These are phyloP conservation scores for Paraphoma chrysanthemicola DNA, from an alignment of 2,329 filamentous ascomycete species.

Conservation along the genomic window DNA sequence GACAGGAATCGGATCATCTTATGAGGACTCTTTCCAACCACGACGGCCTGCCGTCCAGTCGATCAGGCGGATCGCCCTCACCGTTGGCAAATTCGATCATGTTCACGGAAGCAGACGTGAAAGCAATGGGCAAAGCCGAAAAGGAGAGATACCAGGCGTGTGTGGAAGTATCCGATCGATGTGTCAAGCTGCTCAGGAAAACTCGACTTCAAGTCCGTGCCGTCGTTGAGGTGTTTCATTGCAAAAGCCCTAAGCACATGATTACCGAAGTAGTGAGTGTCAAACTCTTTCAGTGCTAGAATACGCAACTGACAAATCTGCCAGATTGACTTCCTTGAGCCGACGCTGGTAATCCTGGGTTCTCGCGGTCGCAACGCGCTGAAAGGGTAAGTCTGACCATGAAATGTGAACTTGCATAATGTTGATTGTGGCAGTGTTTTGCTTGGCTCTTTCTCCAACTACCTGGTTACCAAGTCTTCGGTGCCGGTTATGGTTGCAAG, in stretches of 20 bases:
- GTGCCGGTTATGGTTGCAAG: slow-evolving; percentile 98
- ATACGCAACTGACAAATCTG: slow-evolving; percentile 28
- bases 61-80: slow-evolving; percentile 40
- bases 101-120: slow-evolving; percentile 45
- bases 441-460: slow-evolving; percentile 95
- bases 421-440: slow-evolving; percentile 71
- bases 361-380: slow-evolving; percentile 89
- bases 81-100: slow-evolving; percentile 45
- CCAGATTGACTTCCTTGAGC: slow-evolving; percentile 85
- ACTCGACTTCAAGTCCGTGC: slow-evolving; percentile 91
- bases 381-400: slow-evolving; percentile 74
- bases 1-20: slow-evolving; percentile 73
- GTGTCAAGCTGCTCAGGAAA: slow-evolving; percentile 86
- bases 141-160: slow-evolving; percentile 81
- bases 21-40: slow-evolving; percentile 68
- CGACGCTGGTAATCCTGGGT: slow-evolving; percentile 91
- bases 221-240: slow-evolving; percentile 95
- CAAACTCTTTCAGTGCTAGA: slow-evolving; percentile 16
- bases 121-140: slow-evolving; percentile 63
- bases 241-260: slow-evolving; percentile 95
- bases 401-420: slow-evolving; percentile 10
- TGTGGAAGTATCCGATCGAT: slow-evolving; percentile 82
- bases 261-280: slow-evolving; percentile 82
- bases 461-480: slow-evolving; percentile 94
- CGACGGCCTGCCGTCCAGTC: slow-evolving; percentile 39